Base-by-base conservation (phyloP, 176 grass and related monocot species). In the Oryza nivara region DNA sequence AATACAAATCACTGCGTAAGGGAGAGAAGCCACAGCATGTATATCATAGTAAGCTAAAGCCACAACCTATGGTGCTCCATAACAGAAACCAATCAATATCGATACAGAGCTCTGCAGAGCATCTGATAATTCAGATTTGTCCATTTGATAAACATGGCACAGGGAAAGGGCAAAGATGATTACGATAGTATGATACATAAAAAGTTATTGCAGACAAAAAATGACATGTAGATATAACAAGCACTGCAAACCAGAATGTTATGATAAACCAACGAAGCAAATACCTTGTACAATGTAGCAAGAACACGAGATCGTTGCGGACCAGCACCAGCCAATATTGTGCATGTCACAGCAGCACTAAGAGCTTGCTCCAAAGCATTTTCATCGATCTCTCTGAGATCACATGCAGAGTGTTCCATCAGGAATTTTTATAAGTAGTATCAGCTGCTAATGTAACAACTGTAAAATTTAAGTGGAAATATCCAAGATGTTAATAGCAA, bases 231-330 rank as follows among this genome's bases (percentile, higher is more conserved):
- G 34, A 43, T 56, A 43, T 48, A 34, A 34, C 47, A 38, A 30
- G 61, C 8, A 16, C 5, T 2, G 6, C 46, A 19, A 11, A 28
- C 58, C 23, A 83, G 14, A 6, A 74, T 12, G 68, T 64, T 47
- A 16, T 76, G 14, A 76, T 85, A 73, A 68, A 16, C 63, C 16
- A 4, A 52, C 11, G 9, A 75, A 84, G 60, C 32, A 20, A 38
- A 75, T 88, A 98, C 96, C 97, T 99, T 99, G 84, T 99, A 99
- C 85, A 99, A 74, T 4, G 97, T 99, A 87, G 97, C 97, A 74
- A 99, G 93, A 75, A 99, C 93, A 60, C 97, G 91, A 49, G 97
- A 99, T 11, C 91, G 89, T 79, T 99, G 97, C 52, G 97, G 97
- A 84, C 97, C 93, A 81, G 97, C 97, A 84, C 88, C 97, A 84